Evolutionary conservation across 371 early-diverging fungal genomes (phyloP), one percentile per base, ranked within the genome.

Genomic region (Fennellomyces sp.): DNA sequence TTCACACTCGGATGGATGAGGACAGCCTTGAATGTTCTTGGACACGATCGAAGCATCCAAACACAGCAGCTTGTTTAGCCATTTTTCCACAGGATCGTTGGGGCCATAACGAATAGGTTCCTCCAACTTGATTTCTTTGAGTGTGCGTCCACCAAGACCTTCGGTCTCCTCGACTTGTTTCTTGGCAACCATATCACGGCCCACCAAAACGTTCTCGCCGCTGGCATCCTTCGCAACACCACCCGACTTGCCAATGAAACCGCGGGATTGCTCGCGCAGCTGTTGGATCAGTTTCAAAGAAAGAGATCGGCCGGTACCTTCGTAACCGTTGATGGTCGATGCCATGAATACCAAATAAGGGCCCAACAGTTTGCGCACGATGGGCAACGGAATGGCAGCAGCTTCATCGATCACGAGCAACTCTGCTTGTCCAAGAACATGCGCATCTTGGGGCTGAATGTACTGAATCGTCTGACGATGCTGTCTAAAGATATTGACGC

Each of bases 371-470:
- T 88, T 88, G 71, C 90, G 91, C 7, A 99, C 97, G 42, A 94
- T 60, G 5, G 99, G 94, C 53, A 98, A 77, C 35, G 99, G 99
- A 73, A 99, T 98, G 21, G 99, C 99, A 17, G 99, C 99, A 23
- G 99, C 99, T 82, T 99, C 99, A 75, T 99, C 99, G 72, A 99
- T 97, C 3, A 99, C 96, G 5, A 99, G 75, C 58, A 99, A 80
- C 79, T 99, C 99, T 13, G 97, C 97, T 76, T 98, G 97, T 27
- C 95, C 89, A 47, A 97, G 86, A 0, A 92, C 91, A 63, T 90
- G 91, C 39, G 92, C 86, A 69, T 97, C 97, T 72, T 94, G 90
- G 27, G 98, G 99, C 71, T 94, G 95, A 66, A 99, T 96, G 68
- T 96, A 98, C 85, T 94, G 97, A 66, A 98, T 92, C 12, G 97